Evolutionary conservation across 768 basidiomycete species (phyloP).

Genomic region (Suillus sp.): DNA sequence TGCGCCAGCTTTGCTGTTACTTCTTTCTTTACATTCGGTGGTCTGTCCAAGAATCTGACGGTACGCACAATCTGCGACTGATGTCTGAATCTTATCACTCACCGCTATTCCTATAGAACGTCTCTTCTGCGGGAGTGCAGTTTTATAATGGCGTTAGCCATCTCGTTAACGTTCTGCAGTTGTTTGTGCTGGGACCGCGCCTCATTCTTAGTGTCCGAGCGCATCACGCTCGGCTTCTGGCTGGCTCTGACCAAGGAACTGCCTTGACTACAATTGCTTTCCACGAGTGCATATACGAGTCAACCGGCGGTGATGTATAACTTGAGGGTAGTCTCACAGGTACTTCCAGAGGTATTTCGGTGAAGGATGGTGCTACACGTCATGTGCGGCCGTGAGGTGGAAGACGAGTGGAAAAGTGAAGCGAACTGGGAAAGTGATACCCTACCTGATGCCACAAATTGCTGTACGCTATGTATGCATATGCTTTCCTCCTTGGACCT

Average conservation of each 20-base stretch:
- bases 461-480: no score
- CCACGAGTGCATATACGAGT: not conserved
- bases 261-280: not conserved
- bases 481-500: no score
- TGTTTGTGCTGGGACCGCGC: not conserved
- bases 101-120: not conserved
- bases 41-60: not conserved
- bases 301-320: not conserved
- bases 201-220: no score
- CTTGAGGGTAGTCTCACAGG: not conserved
- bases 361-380: no score
- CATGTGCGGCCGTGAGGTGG: no score
- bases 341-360: not conserved
- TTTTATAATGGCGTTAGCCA: not conserved
- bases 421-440: no score
- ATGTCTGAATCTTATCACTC: not conserved
- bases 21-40: not conserved
- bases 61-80: not conserved
- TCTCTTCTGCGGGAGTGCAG: not conserved
- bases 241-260: not conserved
- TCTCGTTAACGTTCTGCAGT: not conserved
- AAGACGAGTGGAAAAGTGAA: no score
- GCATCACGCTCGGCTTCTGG: no score
- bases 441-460: no score
- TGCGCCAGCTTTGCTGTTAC: not conserved